Evolutionary conservation across 1,284 basidiomycete species (phyloP).

Genomic region (Ceratobasidium sp.): DNA sequence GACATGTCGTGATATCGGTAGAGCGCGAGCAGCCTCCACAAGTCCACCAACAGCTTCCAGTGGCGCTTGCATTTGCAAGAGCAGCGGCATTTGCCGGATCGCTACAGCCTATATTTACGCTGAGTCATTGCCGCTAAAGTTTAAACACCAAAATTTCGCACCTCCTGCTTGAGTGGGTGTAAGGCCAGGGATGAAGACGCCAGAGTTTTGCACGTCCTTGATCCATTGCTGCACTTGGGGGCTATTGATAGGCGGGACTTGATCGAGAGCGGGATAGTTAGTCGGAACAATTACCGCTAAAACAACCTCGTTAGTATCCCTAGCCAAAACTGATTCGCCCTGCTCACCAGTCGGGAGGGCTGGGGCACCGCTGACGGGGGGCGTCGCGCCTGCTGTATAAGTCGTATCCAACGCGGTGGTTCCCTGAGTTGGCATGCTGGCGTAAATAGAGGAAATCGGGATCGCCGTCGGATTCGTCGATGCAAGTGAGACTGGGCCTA

Average conservation of each 20-base stretch:
- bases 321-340: background rate
- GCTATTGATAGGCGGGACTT: slow-evolving; percentile 72
- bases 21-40: slow-evolving; percentile 62
- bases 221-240: slow-evolving; percentile 79
- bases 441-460: slow-evolving; percentile 62
- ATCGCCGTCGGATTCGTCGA: slow-evolving; percentile 71
- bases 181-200: slow-evolving; percentile 67
- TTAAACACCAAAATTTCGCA: too few relatives aligned
- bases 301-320: slow-evolving; percentile 25
- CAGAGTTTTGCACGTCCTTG: slow-evolving; percentile 65
- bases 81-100: slow-evolving; percentile 67
- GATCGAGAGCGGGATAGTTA: slow-evolving; percentile 79
- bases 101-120: slow-evolving; percentile 72
- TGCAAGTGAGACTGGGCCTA: slow-evolving; percentile 57
- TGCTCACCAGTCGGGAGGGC: slow-evolving; percentile 54
- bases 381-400: slow-evolving; percentile 59
- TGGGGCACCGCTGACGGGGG: slow-evolving; percentile 56
- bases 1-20: slow-evolving; percentile 62
- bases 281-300: slow-evolving; percentile 47
- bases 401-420: slow-evolving; percentile 59
- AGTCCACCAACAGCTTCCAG: slow-evolving; percentile 77
- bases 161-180: slow-evolving; percentile 57
- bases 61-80: slow-evolving; percentile 61
- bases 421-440: slow-evolving; percentile 55
- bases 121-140: too few relatives aligned